Evolutionary conservation across 306 rosid species (phyloP), one percentile per base, ranked within the genome.

Genomic region (Gleditsia sinensis): DNA sequence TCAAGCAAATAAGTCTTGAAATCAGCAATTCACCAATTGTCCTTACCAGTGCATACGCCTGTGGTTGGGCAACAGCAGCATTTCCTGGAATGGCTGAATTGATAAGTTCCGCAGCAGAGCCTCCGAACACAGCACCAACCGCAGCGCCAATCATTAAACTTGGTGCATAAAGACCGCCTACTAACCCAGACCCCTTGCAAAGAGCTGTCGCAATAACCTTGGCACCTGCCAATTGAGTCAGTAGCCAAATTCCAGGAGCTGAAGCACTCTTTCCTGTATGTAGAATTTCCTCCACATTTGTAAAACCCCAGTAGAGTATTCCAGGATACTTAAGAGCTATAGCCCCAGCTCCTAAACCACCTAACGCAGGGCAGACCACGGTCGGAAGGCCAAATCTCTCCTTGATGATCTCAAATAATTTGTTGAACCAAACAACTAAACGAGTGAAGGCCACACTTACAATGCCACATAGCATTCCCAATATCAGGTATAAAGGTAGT

Each of bases 131-230:
- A 72, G 99, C 99, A 82, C 99, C 99, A 77, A 92, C 93, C 13
- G 99, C 99, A 67, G 99, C 94, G 69, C 99, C 99, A 53, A 94
- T 92, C 99, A 94, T 94, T 86, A 94, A 88, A 88, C 99, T 94
- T 17, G 99, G 99, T n/a, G 99, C 99, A 78, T 94, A 94, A 55
- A 94, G 91, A 68, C 99, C 99, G 48, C 99, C 99, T 7, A 94
- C 99, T 14, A 94, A 93, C 72, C 97, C 96, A 69, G 99, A 94
- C 28, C 99, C 99, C 91, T 94, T 94, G 86, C 99, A 94, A 69
- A 94, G 91, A 51, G 99, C 93, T 25, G 99, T 94, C 17, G 99
- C 99, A 46, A 86, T 78, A 78, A 94, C 99, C 88, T 94, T 94
- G 70, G 99, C 96, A 55, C 75, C 87, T 53, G 86, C 78, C 61